Evolutionary conservation across 2,329 filamentous ascomycete species (phyloP).

Genomic region (Chalara sp.): DNA sequence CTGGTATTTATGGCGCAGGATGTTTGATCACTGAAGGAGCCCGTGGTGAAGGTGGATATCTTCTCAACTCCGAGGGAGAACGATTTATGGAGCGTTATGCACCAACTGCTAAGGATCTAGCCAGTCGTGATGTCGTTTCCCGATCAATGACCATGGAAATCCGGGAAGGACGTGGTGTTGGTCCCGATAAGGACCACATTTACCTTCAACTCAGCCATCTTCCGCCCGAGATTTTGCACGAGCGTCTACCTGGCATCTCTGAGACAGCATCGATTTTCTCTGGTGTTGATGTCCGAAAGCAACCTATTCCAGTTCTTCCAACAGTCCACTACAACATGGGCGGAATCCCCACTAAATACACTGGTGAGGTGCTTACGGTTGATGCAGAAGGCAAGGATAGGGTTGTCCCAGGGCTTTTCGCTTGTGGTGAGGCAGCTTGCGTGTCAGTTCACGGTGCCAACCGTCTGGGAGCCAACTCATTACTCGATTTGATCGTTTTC

Average conservation of each 20-base stretch:
- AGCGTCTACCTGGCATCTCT: constrained; percentile 96
- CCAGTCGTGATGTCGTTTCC: constrained; percentile 91
- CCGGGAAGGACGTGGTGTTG: constrained; percentile 93
- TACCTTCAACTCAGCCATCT: constrained; percentile 96
- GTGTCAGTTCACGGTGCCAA: constrained; percentile 98
- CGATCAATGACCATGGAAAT: constrained; percentile 99
- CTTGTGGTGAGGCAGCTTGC: constrained; percentile 94
- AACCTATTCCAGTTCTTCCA: constrained; percentile 92
- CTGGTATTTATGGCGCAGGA: constrained; percentile 96
- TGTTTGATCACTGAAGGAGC: constrained; percentile 97
- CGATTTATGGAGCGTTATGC: constrained; percentile 99
- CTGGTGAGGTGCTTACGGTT: constrained; percentile 87
- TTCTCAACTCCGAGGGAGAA: constrained; percentile 96
- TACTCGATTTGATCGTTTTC: constrained; percentile 95
- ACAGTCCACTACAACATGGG: constrained; percentile 99
- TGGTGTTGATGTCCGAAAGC: constrained; percentile 93
- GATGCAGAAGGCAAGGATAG: constrained; percentile 78
- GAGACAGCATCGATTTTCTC: constrained; percentile 97
- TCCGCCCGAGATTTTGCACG: constrained; percentile 83
- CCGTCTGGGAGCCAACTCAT: constrained; percentile 94
- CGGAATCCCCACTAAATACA: constrained; percentile 96
- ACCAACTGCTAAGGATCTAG: constrained; percentile 95
- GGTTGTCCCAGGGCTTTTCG: constrained; percentile 91
- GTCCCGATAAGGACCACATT: constrained; percentile 96
- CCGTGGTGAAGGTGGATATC: constrained; percentile 95